These are phyloP conservation scores for Arthrobotrys megalospora DNA, from an alignment of 2,329 filamentous ascomycete genomes.

Conservation along the genomic window DNA sequence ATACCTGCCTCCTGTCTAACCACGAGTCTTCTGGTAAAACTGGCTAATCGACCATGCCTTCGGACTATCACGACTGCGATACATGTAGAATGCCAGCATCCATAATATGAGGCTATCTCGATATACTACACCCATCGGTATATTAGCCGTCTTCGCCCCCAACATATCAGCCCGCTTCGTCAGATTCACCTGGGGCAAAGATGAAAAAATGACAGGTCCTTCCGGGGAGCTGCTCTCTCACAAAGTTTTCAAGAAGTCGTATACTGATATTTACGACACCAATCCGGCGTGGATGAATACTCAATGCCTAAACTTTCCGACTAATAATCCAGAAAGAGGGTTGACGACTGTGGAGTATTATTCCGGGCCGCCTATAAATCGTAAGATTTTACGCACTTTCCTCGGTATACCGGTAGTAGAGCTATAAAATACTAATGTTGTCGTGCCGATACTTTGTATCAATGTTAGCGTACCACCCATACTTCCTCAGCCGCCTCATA, in stretches of 20 bases:
- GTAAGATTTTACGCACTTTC: too few species aligned
- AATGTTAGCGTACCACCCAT: constrained; percentile 29
- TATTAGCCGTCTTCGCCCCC: not conserved
- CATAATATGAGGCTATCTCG: too few species aligned
- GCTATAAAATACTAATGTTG: too few species aligned
- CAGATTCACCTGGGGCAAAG: not conserved
- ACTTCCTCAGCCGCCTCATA: not conserved
- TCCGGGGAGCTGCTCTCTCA: too few species aligned
- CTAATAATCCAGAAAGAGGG: not conserved
- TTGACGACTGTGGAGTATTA: constrained; percentile 11
- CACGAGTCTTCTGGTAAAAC: too few species aligned
- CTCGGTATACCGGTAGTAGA: too few species aligned
- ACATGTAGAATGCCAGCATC: too few species aligned
- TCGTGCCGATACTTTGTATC: too few species aligned
- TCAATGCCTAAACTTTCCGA: constrained; percentile 23
- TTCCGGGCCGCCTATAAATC: constrained; percentile 22
- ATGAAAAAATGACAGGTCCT: not conserved
- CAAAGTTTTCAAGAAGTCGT: not conserved
- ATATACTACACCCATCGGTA: too few species aligned
- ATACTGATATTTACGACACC: constrained; percentile 10
- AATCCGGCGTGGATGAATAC: constrained; percentile 19
- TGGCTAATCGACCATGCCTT: too few species aligned
- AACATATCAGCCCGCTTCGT: not conserved
- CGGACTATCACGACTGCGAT: too few species aligned
- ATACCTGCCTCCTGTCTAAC: too few species aligned